Evolutionary conservation across 192 early-diverging fungal genomes (phyloP).

Genomic region (Backusella tuberculispora): DNA sequence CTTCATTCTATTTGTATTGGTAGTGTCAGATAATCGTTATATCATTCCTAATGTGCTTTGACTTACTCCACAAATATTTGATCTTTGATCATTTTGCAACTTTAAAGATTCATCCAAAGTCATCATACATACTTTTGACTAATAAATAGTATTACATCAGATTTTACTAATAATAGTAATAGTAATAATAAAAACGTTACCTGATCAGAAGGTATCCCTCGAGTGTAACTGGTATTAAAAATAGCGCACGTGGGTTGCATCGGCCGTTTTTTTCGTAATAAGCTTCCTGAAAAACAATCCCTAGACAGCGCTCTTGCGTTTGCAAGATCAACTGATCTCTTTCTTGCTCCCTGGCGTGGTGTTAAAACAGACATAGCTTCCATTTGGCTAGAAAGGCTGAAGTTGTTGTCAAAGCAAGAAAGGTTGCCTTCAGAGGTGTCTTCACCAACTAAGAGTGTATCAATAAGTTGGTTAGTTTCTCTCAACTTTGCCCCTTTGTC

Average conservation of each 20-base stretch:
- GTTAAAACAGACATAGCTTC: constrained; percentile 10
- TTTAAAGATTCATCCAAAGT: constrained; percentile 25
- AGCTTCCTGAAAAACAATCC: constrained; percentile 19
- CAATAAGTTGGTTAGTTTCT: constrained; percentile 28
- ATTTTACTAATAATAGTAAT: not conserved
- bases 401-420: constrained; percentile 1
- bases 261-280: constrained; percentile 23
- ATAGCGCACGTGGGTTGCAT: constrained; percentile 13
- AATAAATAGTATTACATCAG: not conserved
- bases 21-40: not conserved
- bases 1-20: not conserved
- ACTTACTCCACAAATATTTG: not conserved
- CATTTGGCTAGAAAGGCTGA: not conserved
- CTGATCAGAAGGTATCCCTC: constrained; percentile 4
- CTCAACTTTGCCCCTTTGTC: constrained; percentile 32
- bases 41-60: not conserved
- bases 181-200: not conserved
- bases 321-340: constrained; percentile 29
- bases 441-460: constrained; percentile 1
- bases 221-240: not conserved
- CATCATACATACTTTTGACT: constrained; percentile 28
- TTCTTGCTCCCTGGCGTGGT: constrained; percentile 28
- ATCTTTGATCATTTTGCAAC: constrained; percentile 23
- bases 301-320: constrained; percentile 26
- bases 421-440: not conserved